Conservation (phyloP, 495 filamentous ascomycete species). For the Annulohypoxylon maeteangense region DNA sequence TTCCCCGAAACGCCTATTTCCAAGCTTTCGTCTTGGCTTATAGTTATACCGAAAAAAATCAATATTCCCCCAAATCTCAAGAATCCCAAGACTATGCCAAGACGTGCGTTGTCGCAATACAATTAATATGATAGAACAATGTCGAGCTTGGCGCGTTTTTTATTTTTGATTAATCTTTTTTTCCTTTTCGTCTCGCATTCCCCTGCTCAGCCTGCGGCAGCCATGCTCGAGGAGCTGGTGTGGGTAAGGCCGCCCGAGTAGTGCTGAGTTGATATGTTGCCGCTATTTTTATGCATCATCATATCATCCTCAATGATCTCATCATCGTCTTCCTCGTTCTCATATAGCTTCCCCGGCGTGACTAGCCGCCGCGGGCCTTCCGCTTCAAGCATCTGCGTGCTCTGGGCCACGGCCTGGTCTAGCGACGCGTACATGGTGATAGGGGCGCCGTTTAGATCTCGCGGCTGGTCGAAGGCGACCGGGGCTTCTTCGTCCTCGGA, state of each 20-base stretch:
- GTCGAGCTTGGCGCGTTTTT: constrained; percentile 18
- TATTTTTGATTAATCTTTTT: neutral
- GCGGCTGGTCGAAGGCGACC: constrained; percentile 33
- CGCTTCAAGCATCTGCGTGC: constrained; percentile 26
- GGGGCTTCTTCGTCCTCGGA: constrained; percentile 33
- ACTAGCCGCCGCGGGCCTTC: constrained; percentile 41
- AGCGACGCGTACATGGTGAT: constrained; percentile 46
- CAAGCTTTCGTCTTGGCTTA: constrained; percentile 19
- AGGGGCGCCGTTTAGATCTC: constrained; percentile 43
- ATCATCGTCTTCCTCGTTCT: constrained; percentile 52
- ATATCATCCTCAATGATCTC: constrained; percentile 46
- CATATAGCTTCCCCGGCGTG: constrained; percentile 48
- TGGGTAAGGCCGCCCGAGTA: constrained; percentile 3
- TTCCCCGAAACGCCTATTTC: neutral
- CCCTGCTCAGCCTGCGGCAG: constrained; percentile 17
- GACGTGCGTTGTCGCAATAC: constrained; percentile 21
- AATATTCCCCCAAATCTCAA: neutral
- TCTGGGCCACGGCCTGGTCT: constrained; percentile 45
- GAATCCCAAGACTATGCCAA: constrained; percentile 36
- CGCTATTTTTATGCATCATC: neutral
- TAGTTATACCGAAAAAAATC: constrained; percentile 1
- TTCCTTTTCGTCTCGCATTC: neutral
- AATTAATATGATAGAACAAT: constrained; percentile 23
- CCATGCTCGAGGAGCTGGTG: neutral
- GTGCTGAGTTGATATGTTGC: neutral